Conservation (phyloP, 2,329 filamentous ascomycete genomes). For the Pochonia chlamydosporia region DNA sequence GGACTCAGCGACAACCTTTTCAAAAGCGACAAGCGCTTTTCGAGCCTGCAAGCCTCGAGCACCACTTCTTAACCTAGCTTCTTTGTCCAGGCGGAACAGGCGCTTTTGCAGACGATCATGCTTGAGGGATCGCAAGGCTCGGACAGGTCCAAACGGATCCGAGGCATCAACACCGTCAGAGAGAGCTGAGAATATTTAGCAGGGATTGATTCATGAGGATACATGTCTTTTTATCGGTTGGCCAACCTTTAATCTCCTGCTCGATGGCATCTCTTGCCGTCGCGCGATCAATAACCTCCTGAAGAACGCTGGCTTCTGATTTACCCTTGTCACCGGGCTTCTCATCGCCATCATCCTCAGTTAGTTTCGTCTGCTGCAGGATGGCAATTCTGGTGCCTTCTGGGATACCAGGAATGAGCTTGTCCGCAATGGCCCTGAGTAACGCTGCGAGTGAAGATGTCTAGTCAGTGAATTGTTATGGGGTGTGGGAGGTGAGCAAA, state of each 20-base stretch:
- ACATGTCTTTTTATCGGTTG: not conserved
- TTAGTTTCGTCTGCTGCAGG: conserved; percentile 57
- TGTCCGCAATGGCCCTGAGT: conserved; percentile 68
- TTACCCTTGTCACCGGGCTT: not conserved
- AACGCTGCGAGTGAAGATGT: conserved; percentile 42
- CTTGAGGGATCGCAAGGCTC: conserved; percentile 54
- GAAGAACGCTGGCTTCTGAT: conserved; percentile 44
- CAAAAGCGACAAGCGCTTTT: conserved; percentile 65
- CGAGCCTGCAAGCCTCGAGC: conserved; percentile 67
- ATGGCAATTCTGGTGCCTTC: conserved; percentile 60
- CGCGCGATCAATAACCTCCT: conserved; percentile 61
- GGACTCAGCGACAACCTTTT: conserved; percentile 59
- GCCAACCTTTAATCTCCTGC: conserved; percentile 53
- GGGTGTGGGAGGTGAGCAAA: not conserved
- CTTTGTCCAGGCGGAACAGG: conserved; percentile 65
- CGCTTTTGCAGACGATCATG: conserved; percentile 57
- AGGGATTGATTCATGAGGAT: too few relatives aligned
- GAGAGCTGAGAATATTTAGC: conserved; percentile 36
- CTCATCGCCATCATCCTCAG: conserved; percentile 25
- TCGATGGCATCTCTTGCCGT: conserved; percentile 51
- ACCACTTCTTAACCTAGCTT: conserved; percentile 68
- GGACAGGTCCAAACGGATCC: conserved; percentile 53
- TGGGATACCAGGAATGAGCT: conserved; percentile 71
- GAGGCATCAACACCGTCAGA: conserved; percentile 52
- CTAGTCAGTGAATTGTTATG: not conserved